A percentile compares a stretch with the other conserved stretches of the same genome.
Conservation (phyloP, 176 grass and related monocot genomes). For the Luzula sylvatica region DNA sequence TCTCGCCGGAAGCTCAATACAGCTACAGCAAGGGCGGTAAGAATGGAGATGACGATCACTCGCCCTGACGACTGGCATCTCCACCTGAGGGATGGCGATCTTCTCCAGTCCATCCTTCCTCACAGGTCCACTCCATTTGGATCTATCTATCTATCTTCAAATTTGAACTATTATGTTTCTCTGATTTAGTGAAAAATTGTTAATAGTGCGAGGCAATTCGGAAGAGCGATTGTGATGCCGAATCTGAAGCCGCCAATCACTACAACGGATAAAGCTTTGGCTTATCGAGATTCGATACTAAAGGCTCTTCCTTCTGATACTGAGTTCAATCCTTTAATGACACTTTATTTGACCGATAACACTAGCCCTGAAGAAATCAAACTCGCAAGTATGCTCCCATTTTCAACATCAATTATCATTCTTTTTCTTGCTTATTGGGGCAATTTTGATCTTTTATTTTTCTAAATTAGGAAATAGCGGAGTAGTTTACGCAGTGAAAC, state of each 20-base stretch:
- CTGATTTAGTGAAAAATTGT: background rate
- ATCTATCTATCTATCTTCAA: background rate
- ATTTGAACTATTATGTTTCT: background rate
- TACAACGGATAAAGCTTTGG: conserved; percentile 48
- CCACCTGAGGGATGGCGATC: conserved; percentile 62
- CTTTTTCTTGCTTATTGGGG: too few relatives aligned
- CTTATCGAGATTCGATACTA: conserved; percentile 60
- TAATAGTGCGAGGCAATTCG: conserved; percentile 63
- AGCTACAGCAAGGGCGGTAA: background rate
- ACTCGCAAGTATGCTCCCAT: conserved; percentile 34
- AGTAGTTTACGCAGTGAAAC: conserved; percentile 60
- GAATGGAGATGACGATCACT: conserved; percentile 36
- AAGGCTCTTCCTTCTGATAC: conserved; percentile 34
- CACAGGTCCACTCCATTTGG: conserved; percentile 30
- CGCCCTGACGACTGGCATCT: conserved; percentile 93
- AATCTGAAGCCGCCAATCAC: conserved; percentile 88
- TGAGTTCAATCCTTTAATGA: conserved; percentile 69
- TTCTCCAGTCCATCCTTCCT: conserved; percentile 54
- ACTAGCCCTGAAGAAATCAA: conserved; percentile 74
- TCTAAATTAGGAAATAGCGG: conserved; percentile 50
- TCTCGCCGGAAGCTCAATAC: background rate
- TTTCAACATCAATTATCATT: too few relatives aligned
- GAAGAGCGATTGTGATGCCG: conserved; percentile 88
- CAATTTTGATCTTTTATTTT: background rate
- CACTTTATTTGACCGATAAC: conserved; percentile 78